Conservation (phyloP, 164 flowering plant species). For the Brasenia schreberi region DNA sequence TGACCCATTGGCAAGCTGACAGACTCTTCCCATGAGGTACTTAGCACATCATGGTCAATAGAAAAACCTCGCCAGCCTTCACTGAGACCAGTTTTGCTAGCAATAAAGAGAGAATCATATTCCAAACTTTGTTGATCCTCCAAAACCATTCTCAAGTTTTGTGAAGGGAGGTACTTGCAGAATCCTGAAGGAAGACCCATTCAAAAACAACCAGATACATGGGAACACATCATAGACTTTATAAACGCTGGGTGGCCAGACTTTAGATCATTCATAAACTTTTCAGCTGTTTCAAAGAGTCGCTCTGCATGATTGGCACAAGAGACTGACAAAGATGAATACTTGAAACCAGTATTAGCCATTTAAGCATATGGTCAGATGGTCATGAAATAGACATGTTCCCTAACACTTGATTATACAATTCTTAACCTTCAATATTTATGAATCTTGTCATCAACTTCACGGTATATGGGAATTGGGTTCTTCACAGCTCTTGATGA, state of each 20-base stretch:
- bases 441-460: constrained; percentile 21
- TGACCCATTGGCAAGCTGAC: no score
- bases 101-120: constrained; percentile 29
- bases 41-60: constrained; percentile 19
- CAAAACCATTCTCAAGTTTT: constrained; percentile 19
- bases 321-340: constrained; percentile 27
- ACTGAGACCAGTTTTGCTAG: constrained; percentile 41
- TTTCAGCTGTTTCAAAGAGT: constrained; percentile 23
- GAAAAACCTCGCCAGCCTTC: constrained; percentile 70
- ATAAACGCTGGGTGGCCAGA: constrained; percentile 40
- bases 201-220: constrained; percentile 66
- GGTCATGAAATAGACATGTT: neutral
- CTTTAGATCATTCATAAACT: constrained; percentile 22
- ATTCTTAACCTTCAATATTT: constrained; percentile 22
- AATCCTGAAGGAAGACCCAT: constrained; percentile 49
- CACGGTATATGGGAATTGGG: constrained; percentile 23
- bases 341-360: neutral
- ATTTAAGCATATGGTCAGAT: neutral
- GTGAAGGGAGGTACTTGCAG: constrained; percentile 36
- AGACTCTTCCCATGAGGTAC: no score
- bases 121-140: constrained; percentile 41
- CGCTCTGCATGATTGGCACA: constrained; percentile 34
- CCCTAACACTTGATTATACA: constrained; percentile 11
- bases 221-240: constrained; percentile 61
- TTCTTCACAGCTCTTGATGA: constrained; percentile 36